phyloP scores from a whole-genome alignment of 805 yeast species.

The Debaryomyces hansenii region DNA sequence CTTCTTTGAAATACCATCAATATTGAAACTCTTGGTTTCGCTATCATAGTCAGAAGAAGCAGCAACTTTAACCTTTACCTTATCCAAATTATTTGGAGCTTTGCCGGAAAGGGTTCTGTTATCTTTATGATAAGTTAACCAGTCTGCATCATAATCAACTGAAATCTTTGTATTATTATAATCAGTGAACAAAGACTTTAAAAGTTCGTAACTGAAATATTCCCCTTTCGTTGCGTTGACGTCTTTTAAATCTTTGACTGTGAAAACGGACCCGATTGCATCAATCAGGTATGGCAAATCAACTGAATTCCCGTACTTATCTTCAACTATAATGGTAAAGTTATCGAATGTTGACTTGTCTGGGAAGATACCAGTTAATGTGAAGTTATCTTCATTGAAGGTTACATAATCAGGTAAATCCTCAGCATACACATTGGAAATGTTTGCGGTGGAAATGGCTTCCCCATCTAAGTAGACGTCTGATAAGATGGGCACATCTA shows the following conservation, averaged over 20 bases:
- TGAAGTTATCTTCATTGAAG: constrained; percentile 36
- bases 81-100: constrained; percentile 41
- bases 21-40: constrained; percentile 44
- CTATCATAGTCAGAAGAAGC: constrained; percentile 29
- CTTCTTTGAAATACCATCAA: constrained; percentile 48
- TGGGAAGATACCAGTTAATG: constrained; percentile 61
- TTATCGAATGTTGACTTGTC: constrained; percentile 35
- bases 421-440: constrained; percentile 51
- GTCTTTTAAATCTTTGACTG: constrained; percentile 49
- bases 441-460: constrained; percentile 46
- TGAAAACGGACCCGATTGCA: constrained; percentile 56
- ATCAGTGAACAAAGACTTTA: constrained; percentile 58
- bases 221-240: constrained; percentile 69
- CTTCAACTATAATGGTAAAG: constrained; percentile 59
- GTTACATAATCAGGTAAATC: constrained; percentile 64
- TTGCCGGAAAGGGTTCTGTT: constrained; percentile 71
- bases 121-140: constrained; percentile 64
- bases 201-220: constrained; percentile 57
- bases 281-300: constrained; percentile 58
- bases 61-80: constrained; percentile 22
- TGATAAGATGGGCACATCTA: constrained; percentile 60
- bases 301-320: constrained; percentile 60
- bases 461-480: constrained; percentile 65
- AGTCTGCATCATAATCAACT: constrained; percentile 45
- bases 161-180: constrained; percentile 48